A percentile compares a stretch with the other conserved stretches of the same genome.
These are phyloP conservation scores for Mycena filopes DNA, from an alignment of 768 basidiomycete species.

Conservation along the genomic window DNA sequence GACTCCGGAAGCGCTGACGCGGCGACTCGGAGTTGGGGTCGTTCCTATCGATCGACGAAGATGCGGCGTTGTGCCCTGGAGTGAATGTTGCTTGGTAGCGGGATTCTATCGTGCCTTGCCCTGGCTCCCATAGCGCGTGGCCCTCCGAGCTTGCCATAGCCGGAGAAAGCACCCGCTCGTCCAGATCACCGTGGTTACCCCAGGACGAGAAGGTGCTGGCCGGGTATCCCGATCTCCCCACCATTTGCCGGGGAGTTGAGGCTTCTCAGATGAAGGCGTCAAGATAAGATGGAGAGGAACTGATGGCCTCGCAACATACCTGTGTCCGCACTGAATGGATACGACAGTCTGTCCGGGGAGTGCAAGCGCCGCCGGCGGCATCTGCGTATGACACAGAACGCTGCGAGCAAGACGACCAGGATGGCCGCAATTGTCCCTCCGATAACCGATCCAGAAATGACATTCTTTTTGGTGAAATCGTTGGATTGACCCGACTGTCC, in stretches of 20 bases:
- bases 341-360: background rate
- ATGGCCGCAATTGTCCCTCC: conserved; percentile 23
- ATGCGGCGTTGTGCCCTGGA: conserved; percentile 17
- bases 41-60: conserved; percentile 26
- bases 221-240: conserved; percentile 24
- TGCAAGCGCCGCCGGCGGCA: conserved; percentile 16
- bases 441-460: conserved; percentile 20
- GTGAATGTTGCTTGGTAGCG: conserved; percentile 16
- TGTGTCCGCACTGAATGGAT: conserved; percentile 20
- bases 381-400: conserved; percentile 21
- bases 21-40: conserved; percentile 23
- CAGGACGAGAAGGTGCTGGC: conserved; percentile 32
- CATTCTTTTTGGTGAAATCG: conserved; percentile 13
- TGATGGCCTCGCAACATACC: background rate
- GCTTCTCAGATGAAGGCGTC: background rate
- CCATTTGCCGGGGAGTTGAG: conserved; percentile 17
- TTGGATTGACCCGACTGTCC: background rate
- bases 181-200: conserved; percentile 32
- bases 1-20: conserved; percentile 25
- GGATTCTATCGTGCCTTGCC: conserved; percentile 24
- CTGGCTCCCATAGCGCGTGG: conserved; percentile 5
- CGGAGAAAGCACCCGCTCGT: conserved; percentile 18
- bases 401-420: conserved; percentile 11
- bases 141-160: background rate
- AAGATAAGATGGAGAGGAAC: background rate